Conservation (phyloP, 257 asterid genomes). For the Scutellaria barbata region DNA sequence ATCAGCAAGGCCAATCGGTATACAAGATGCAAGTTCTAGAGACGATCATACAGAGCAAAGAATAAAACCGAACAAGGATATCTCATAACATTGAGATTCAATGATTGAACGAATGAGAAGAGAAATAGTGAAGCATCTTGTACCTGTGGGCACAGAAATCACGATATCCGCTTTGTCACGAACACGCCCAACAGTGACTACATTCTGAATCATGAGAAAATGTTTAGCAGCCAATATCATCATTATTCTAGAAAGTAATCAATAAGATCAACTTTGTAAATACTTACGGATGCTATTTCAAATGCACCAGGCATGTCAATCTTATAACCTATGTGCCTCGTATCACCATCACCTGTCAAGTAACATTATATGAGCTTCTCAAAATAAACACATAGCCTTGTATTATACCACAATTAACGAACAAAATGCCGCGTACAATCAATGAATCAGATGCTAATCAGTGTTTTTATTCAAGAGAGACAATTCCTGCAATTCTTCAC, state of each 20-base stretch:
- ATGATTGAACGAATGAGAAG: background rate
- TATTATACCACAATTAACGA: too few relatives aligned
- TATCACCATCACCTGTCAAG: slow-evolving; percentile 76
- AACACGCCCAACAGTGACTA: slow-evolving; percentile 70
- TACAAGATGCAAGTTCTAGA: too few relatives aligned
- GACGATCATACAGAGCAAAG: too few relatives aligned
- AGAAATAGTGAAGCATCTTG: background rate
- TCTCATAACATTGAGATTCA: background rate
- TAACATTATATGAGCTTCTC: background rate
- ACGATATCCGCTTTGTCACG: slow-evolving; percentile 73
- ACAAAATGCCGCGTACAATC: too few relatives aligned
- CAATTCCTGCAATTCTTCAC: too few relatives aligned
- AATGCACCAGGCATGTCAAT: slow-evolving; percentile 66
- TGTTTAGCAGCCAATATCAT: background rate
- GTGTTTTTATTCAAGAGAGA: too few relatives aligned
- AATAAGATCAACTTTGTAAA: background rate
- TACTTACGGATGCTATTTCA: slow-evolving; percentile 73
- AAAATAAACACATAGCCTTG: too few relatives aligned
- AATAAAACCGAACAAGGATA: too few relatives aligned
- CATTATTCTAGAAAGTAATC: background rate
- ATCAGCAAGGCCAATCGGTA: too few relatives aligned
- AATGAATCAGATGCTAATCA: too few relatives aligned
- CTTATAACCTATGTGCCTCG: slow-evolving; percentile 76
- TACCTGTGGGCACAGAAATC: slow-evolving; percentile 89
- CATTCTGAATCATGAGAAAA: slow-evolving; percentile 46